Evolutionary conservation across 768 basidiomycete species (phyloP).

Genomic region (Cytidiella melzeri): DNA sequence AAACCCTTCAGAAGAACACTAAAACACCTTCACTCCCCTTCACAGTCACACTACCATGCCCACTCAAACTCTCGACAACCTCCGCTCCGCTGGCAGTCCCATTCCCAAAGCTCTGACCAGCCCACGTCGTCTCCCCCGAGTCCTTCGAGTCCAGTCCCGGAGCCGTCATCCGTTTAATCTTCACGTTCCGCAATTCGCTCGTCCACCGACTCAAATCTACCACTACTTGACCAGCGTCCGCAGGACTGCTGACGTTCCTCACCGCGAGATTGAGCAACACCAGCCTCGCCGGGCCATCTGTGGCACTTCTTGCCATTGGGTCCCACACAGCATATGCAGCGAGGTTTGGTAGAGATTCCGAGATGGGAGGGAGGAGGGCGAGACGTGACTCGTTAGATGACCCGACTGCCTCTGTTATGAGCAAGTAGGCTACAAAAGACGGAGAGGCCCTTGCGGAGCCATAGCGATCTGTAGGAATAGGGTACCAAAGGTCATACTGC

Average conservation of each 20-base stretch:
- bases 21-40: slow-evolving; percentile 26
- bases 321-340: slow-evolving; percentile 30
- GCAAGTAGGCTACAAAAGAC: slow-evolving; percentile 28
- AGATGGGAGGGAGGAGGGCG: slow-evolving; percentile 17
- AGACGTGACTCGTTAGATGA: slow-evolving; percentile 17
- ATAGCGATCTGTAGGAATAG: slow-evolving; percentile 20
- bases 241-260: slow-evolving; percentile 16
- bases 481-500: slow-evolving; percentile 31
- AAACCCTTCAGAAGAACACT: slow-evolving; percentile 26
- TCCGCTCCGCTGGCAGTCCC: slow-evolving; percentile 24
- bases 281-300: slow-evolving; percentile 17
- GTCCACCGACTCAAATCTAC: slow-evolving; percentile 16
- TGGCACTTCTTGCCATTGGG: slow-evolving; percentile 2
- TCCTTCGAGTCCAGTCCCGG: slow-evolving; percentile 24
- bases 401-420: slow-evolving; percentile 28
- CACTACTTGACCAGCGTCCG: slow-evolving; percentile 6
- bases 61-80: slow-evolving; percentile 16
- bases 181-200: not conserved
- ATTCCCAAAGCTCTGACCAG: slow-evolving; percentile 26
- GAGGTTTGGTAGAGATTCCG: slow-evolving; percentile 15
- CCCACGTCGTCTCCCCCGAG: slow-evolving; percentile 22
- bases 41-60: slow-evolving; percentile 18
- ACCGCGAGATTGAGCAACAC: slow-evolving; percentile 25
- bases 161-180: slow-evolving; percentile 26
- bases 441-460: slow-evolving; percentile 24